phyloP scores from a whole-genome alignment of 2,329 filamentous ascomycete genomes.

The Trichoderma breve region DNA sequence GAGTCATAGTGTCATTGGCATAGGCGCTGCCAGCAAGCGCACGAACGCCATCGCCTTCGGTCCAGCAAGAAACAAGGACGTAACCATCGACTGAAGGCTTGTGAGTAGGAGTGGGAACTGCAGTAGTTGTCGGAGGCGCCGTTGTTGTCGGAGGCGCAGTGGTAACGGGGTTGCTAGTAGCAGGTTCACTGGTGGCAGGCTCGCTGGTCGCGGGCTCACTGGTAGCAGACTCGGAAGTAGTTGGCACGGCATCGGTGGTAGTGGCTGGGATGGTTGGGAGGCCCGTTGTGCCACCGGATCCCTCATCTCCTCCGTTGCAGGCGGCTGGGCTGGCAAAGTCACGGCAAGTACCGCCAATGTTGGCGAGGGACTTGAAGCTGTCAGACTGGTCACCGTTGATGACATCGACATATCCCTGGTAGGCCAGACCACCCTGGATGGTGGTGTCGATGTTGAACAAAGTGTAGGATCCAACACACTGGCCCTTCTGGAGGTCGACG shows the following conservation, averaged over 20 bases:
- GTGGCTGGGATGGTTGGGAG: slow-evolving; percentile 19
- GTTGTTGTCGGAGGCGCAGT: slow-evolving; percentile 22
- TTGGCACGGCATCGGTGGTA: slow-evolving; percentile 15
- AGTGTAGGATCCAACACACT: slow-evolving; percentile 49
- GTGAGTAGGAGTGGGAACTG: slow-evolving; percentile 31
- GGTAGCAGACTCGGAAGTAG: not conserved
- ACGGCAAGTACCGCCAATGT: slow-evolving; percentile 45
- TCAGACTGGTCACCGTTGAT: slow-evolving; percentile 43
- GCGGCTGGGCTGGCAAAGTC: slow-evolving; percentile 38
- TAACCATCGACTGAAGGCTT: slow-evolving; percentile 45
- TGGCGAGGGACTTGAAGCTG: slow-evolving; percentile 48
- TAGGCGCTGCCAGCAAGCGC: slow-evolving; percentile 42
- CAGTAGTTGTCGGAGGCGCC: slow-evolving; percentile 23
- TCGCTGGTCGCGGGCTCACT: not conserved
- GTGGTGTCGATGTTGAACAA: slow-evolving; percentile 45
- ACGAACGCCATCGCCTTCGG: slow-evolving; percentile 44
- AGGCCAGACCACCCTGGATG: slow-evolving; percentile 45
- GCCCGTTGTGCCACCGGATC: slow-evolving; percentile 20
- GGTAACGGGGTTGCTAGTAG: not conserved
- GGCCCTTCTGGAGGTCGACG: slow-evolving; percentile 41
- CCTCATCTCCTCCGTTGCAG: slow-evolving; percentile 27
- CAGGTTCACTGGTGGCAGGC: slow-evolving; percentile 16
- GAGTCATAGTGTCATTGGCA: slow-evolving; percentile 49
- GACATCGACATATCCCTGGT: slow-evolving; percentile 47
- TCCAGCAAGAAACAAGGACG: slow-evolving; percentile 46